phyloP scores from a whole-genome alignment of 2,329 filamentous ascomycete genomes.

The Fusarium veterinarium region DNA sequence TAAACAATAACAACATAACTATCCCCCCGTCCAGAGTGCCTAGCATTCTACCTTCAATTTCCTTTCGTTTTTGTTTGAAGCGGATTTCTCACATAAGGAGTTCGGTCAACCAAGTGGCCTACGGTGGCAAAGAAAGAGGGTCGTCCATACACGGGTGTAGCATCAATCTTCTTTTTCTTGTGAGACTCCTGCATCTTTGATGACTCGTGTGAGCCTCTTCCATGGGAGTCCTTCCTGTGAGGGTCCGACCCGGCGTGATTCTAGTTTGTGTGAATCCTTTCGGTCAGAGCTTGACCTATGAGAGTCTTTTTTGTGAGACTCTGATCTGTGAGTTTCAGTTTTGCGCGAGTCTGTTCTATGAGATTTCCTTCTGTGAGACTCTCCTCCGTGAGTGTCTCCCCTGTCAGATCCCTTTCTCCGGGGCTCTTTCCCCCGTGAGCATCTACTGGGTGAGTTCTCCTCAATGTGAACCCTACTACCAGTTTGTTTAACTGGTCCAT shows the following conservation, averaged over 20 bases:
- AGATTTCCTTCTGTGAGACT: not conserved
- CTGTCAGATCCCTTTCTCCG: rapidly evolving
- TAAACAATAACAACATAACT: not conserved
- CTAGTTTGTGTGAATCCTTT: not conserved
- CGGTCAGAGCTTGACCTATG: not conserved
- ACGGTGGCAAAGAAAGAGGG: not conserved
- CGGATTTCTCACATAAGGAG: rapidly evolving
- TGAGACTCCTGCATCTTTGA: too few relatives aligned
- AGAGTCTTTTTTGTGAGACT: not conserved
- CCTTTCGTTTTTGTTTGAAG: too few relatives aligned
- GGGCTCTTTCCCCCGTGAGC: not conserved
- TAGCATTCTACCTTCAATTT: not conserved
- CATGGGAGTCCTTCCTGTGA: too few relatives aligned
- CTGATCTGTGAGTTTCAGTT: not conserved
- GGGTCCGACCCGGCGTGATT: too few relatives aligned
- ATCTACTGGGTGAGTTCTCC: too few relatives aligned
- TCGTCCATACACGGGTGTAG: not conserved
- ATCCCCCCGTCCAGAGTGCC: rapidly evolving
- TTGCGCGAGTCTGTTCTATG: not conserved
- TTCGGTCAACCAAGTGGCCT: rapidly evolving
- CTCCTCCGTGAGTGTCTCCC: not conserved
- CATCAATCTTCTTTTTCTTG: not conserved
- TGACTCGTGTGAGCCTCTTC: not conserved
- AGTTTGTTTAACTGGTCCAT: rapidly evolving
- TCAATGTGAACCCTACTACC: not conserved